Conservation (phyloP, 805 yeast species). For the Metschnikowia reukaufii region DNA sequence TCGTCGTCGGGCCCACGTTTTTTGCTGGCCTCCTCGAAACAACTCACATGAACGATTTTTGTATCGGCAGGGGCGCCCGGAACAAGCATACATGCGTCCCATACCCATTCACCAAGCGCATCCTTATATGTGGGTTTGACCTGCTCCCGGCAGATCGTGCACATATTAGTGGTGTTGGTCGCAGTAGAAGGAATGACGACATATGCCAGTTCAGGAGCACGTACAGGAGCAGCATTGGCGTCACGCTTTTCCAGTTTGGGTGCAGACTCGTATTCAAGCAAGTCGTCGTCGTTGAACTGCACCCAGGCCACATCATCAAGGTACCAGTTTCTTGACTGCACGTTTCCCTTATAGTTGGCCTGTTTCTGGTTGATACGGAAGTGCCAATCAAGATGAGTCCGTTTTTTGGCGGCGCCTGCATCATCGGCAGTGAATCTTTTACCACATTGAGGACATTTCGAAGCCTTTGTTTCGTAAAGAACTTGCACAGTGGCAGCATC, state of each 20-base stretch:
- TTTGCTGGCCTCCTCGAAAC: conserved; percentile 39
- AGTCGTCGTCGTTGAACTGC: conserved; percentile 64
- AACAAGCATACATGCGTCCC: conserved; percentile 40
- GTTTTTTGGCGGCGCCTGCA: conserved; percentile 52
- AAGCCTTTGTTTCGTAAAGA: conserved; percentile 60
- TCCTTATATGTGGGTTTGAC: conserved; percentile 45
- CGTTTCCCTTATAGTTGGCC: conserved; percentile 30
- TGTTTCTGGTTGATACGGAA: conserved; percentile 84
- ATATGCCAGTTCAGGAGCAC: conserved; percentile 25
- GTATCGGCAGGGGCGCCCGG: conserved; percentile 38
- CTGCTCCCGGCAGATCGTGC: conserved; percentile 43
- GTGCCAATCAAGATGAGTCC: conserved; percentile 92
- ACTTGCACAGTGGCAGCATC: conserved; percentile 32
- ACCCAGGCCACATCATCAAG: conserved; percentile 72
- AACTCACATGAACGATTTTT: conserved; percentile 41
- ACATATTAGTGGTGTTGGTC: conserved; percentile 45
- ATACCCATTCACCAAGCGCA: conserved; percentile 48
- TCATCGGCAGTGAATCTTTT: conserved; percentile 69
- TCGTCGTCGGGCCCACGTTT: conserved; percentile 34
- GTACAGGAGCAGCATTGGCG: neutral
- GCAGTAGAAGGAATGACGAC: conserved; percentile 69
- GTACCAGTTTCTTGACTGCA: conserved; percentile 83
- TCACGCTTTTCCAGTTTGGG: conserved; percentile 12
- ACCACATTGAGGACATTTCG: conserved; percentile 89
- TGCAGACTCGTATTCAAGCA: conserved; percentile 33